Evolutionary conservation across 164 flowering plant species (phyloP).

Genomic region (Magnolia sinica): DNA sequence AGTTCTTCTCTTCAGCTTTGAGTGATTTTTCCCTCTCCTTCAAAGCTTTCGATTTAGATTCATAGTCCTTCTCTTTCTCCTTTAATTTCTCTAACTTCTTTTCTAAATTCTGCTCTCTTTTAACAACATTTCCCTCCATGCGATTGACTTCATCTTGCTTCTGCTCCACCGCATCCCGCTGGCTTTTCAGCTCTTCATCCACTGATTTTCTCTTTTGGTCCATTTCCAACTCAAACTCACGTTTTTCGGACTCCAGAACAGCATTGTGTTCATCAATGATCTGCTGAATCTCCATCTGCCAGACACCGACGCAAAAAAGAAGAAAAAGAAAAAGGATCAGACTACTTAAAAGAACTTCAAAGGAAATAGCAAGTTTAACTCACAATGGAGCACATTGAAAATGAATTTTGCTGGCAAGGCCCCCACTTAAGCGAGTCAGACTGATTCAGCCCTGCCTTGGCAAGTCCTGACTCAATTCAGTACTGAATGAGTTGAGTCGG

Average conservation of each 20-base stretch:
- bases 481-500: too few species aligned
- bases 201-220: constrained; percentile 47
- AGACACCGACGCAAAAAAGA: neutral
- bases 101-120: constrained; percentile 58
- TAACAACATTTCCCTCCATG: constrained; percentile 58
- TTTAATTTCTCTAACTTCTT: constrained; percentile 59
- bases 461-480: too few species aligned
- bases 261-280: constrained; percentile 65
- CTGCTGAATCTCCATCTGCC: constrained; percentile 67
- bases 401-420: neutral
- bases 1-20: constrained; percentile 51
- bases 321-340: neutral
- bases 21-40: constrained; percentile 65
- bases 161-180: constrained; percentile 34
- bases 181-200: constrained; percentile 52
- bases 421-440: too few species aligned
- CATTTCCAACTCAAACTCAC: constrained; percentile 62
- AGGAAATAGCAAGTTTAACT: neutral
- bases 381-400: neutral
- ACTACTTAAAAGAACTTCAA: neutral
- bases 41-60: constrained; percentile 42
- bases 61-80: constrained; percentile 75
- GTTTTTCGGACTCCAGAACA: constrained; percentile 36
- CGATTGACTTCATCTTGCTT: constrained; percentile 53
- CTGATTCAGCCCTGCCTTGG: too few species aligned